Conservation (phyloP, 139 green algal genomes). For the Ettlia oleoabundans region DNA sequence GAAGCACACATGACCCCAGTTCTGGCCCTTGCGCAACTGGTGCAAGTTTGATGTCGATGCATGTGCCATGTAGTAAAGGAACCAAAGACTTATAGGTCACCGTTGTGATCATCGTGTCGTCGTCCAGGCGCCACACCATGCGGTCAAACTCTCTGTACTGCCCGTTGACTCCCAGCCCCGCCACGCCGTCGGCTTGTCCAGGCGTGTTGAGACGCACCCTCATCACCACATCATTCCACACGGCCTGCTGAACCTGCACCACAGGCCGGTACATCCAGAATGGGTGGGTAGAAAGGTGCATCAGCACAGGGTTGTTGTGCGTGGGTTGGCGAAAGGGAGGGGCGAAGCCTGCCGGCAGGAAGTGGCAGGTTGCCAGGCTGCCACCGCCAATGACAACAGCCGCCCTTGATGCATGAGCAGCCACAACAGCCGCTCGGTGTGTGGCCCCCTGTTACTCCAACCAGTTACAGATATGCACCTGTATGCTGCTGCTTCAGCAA, state of each 20-base stretch:
- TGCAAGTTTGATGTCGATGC: no score
- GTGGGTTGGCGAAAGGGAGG: no score
- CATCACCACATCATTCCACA: constrained; percentile 11
- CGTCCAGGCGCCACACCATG: constrained; percentile 4
- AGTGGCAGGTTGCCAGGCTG: no score
- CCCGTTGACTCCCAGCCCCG: constrained; percentile 14
- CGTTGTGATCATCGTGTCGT: neutral
- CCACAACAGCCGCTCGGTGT: no score
- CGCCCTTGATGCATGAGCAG: no score
- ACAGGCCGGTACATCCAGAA: neutral
- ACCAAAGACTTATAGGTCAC: neutral
- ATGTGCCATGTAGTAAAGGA: neutral
- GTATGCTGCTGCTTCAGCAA: neutral
- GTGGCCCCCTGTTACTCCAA: no score
- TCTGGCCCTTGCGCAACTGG: no score
- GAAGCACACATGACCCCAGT: no score
- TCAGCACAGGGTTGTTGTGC: no score
- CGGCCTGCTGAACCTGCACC: neutral
- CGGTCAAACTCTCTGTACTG: neutral
- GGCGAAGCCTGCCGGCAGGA: no score
- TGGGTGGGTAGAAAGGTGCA: no score
- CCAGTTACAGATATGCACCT: neutral
- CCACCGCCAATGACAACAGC: no score
- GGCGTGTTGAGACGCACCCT: constrained; percentile 20
- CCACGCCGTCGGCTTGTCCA: constrained; percentile 12